Evolutionary conservation across 257 asterid genomes (phyloP), one percentile per base, ranked within the genome.

Genomic region (Nyctanthes arbortristis): DNA sequence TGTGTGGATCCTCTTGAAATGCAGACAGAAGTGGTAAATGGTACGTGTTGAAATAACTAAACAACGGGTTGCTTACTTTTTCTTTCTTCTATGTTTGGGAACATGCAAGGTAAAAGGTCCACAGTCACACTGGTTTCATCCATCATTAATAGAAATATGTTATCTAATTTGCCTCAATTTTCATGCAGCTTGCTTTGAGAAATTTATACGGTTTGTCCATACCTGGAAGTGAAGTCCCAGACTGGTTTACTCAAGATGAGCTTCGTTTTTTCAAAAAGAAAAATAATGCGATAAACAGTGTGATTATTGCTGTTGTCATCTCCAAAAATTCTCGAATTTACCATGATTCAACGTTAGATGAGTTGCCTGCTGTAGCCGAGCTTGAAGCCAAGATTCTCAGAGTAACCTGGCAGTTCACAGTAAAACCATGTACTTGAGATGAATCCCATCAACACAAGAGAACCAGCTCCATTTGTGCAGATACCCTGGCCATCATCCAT

Each of bases 381-480:
- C 25, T 78, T 12, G 68, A 61, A 28, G 83, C 72, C n/a, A 61
- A 57, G 40, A 40, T 78, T 27, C 65, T 68, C 77, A 78, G 69
- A 70, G 25, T n/a, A 20, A 68, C 63, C 39, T 34, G 16, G 30
- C 66, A 37, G 54, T 68, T 12, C 27, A 1, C 63, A 61, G 32
- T 3, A 40, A 24, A 1, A 28, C 68, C 20, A 18, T 74, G 74
- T 0, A 43, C 49, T 61, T 78, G 16, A 0, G 6, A 4, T 77
- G 75, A 64, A 73, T 67, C 39, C 80, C 83, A 6, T 36, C 56
- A 22, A 74, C 83, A 2, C 25, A 62, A 16, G 83, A 78, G 9
- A 80, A 74, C 63, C 83, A 78, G 43, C 77, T 78, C 47, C 74
- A 74, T 39, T 71, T 78, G 20, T 74, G 83, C 60, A 62, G 75